These are phyloP conservation scores for Lactarius vividus DNA, from an alignment of 768 basidiomycete genomes.

Conservation along the genomic window DNA sequence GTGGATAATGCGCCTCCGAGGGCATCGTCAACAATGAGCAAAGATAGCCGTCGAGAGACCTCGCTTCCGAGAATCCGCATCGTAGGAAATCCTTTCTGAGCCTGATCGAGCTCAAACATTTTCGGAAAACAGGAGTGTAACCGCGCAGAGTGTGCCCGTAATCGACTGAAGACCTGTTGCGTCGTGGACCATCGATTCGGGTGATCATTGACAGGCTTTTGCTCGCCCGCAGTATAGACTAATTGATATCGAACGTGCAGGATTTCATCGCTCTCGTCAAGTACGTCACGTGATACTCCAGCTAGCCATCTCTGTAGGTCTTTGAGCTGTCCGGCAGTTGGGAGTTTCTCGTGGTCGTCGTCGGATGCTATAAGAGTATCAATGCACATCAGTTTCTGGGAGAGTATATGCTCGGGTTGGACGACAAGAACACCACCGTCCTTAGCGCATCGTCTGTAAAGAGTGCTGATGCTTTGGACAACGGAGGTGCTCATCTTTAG, in stretches of 20 bases:
- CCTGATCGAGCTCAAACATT: not conserved
- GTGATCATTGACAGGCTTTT: conserved; percentile 38
- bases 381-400: conserved; percentile 47
- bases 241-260: conserved; percentile 48
- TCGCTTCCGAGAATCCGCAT: conserved; percentile 1
- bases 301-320: conserved; percentile 3
- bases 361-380: conserved; percentile 34
- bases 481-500: conserved; percentile 30
- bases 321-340: not conserved
- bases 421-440: conserved; percentile 43
- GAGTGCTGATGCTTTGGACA: conserved; percentile 28
- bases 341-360: not conserved
- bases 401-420: conserved; percentile 55
- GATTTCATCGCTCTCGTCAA: conserved; percentile 34
- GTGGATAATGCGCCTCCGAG: not conserved
- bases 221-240: conserved; percentile 45
- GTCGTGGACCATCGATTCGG: conserved; percentile 44
- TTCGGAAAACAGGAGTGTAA: not conserved
- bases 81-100: not conserved
- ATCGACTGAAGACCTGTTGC: conserved; percentile 40
- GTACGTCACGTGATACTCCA: conserved; percentile 15
- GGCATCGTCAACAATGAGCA: conserved; percentile 3
- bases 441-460: conserved; percentile 41
- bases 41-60: not conserved
- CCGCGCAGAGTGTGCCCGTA: conserved; percentile 25